Evolutionary conservation across 2,329 filamentous ascomycete genomes (phyloP).

Genomic region (Microdochium nivale): DNA sequence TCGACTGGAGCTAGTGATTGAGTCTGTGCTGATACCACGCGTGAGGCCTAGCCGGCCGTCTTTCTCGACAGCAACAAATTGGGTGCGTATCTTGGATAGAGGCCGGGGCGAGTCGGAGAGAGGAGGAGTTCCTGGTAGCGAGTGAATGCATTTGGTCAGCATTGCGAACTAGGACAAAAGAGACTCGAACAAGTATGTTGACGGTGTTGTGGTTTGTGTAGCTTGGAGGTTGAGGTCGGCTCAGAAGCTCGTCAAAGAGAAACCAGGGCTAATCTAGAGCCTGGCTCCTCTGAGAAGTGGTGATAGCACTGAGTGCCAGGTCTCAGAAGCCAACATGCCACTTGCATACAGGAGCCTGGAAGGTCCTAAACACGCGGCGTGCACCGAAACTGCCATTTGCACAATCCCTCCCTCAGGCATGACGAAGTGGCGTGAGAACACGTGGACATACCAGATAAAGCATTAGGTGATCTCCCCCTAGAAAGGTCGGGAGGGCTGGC

Average conservation of each 20-base stretch:
- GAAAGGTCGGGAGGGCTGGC: constrained; percentile 50
- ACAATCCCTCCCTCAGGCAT: not conserved
- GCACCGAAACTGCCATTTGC: not conserved
- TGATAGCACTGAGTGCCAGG: not conserved
- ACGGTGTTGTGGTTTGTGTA: constrained; percentile 4
- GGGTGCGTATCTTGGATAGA: constrained; percentile 67
- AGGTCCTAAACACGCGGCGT: too few relatives aligned
- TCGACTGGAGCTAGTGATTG: constrained; percentile 24
- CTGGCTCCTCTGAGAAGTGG: not conserved
- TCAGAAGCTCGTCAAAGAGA: not conserved
- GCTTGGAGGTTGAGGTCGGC: not conserved
- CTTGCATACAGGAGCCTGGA: too few relatives aligned
- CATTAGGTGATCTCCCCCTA: constrained; percentile 57
- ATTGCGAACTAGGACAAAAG: constrained; percentile 1
- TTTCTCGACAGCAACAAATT: constrained; percentile 65
- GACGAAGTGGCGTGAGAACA: constrained; percentile 2
- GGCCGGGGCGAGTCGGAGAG: constrained; percentile 48
- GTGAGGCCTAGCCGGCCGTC: constrained; percentile 48
- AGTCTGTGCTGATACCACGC: constrained; percentile 34
- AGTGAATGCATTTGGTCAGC: constrained; percentile 21
- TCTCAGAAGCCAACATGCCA: too few relatives aligned
- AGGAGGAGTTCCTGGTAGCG: constrained; percentile 23
- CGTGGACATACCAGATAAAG: constrained; percentile 20
- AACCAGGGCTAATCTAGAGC: not conserved
- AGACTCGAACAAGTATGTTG: constrained; percentile 3